Evolutionary conservation across 1,284 basidiomycete species (phyloP), one percentile per base, ranked within the genome.

Genomic region (Sphagnurus paluster): DNA sequence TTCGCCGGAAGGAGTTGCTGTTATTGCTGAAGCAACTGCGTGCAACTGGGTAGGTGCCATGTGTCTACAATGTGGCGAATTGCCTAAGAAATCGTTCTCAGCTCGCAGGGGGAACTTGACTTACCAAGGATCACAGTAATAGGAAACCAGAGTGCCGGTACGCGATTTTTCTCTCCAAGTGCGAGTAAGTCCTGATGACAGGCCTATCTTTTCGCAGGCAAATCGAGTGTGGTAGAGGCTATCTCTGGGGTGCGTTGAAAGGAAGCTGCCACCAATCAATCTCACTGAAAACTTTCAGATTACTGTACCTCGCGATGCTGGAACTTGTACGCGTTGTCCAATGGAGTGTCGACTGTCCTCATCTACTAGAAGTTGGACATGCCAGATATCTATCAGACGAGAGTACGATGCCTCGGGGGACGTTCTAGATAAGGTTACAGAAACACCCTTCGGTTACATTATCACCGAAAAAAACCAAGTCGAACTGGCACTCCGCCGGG

Each of bases 311-410:
- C 55, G 71, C 8, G 65, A 69, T 37, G 59, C 60, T 17, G 71
- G 69, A 1, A 71, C 70, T 9, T 73, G 71, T 42, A 74, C 71
- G 5, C 57, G 72, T 26, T 74, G 72, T 49, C 71, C 73, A 0
- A 70, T 70, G 56, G 72, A 74, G 50, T 73, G 71, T 42, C 59
- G 69, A 0, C 52, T 75, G 30, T 56, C 60, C 0, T 58, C 56
- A 4, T 58, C 63, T 0, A 21, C 53, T 1, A 50, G 52, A 2
- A 51, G 50, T 0, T 75, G 72, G 71, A 51, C 59, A 1, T 74
- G 71, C 46, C 56, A 60, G 23, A 60, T 75, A 13, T 65, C 57
- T 5, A 62, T 76, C 23, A 64, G 71, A 4, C 52, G 57, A 24
- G 64, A 69, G 46, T 64, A 57, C 42, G 67, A 69, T 49, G 42